Conservation (phyloP, 2,329 filamentous ascomycete genomes). For the Sporothrix mexicana region DNA sequence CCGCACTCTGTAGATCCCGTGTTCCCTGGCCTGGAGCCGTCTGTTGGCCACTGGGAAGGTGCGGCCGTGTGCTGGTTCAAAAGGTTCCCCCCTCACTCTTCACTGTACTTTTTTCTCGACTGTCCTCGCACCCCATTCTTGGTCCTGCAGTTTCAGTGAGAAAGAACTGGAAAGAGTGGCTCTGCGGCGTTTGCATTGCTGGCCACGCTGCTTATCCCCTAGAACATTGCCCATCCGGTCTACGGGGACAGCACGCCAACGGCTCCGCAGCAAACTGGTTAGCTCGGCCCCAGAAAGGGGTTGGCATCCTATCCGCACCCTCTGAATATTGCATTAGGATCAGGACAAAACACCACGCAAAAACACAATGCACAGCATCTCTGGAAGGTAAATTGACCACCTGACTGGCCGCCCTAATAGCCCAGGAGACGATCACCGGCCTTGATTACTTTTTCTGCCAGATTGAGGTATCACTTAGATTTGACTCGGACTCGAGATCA, state of each 20-base stretch:
- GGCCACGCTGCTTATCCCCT: conserved; percentile 8
- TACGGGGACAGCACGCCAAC: conserved; percentile 19
- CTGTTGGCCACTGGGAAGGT: conserved; percentile 8
- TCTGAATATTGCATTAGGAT: not conserved
- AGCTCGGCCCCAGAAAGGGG: conserved; percentile 23
- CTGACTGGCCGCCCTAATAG: not conserved
- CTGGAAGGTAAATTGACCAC: not conserved
- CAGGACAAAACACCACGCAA: too few relatives aligned
- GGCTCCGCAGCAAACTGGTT: conserved; percentile 31
- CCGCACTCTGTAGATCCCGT: conserved; percentile 29
- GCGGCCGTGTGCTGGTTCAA: not conserved
- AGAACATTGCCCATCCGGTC: conserved; percentile 6
- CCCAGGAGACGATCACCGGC: not conserved
- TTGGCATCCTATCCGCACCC: conserved; percentile 27
- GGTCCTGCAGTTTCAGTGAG: not conserved
- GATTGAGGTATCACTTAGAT: not conserved
- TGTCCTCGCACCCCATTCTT: not conserved
- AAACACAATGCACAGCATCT: too few relatives aligned
- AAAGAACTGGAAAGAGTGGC: too few relatives aligned
- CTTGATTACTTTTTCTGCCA: conserved; percentile 9
- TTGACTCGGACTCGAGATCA: not conserved
- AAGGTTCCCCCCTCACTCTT: not conserved
- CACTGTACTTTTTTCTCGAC: not conserved
- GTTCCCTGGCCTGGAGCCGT: conserved; percentile 17
- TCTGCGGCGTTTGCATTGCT: conserved; percentile 13